These are phyloP conservation scores for Stagonosporopsis rhizophila DNA, from an alignment of 2,329 filamentous ascomycete species.

Conservation along the genomic window DNA sequence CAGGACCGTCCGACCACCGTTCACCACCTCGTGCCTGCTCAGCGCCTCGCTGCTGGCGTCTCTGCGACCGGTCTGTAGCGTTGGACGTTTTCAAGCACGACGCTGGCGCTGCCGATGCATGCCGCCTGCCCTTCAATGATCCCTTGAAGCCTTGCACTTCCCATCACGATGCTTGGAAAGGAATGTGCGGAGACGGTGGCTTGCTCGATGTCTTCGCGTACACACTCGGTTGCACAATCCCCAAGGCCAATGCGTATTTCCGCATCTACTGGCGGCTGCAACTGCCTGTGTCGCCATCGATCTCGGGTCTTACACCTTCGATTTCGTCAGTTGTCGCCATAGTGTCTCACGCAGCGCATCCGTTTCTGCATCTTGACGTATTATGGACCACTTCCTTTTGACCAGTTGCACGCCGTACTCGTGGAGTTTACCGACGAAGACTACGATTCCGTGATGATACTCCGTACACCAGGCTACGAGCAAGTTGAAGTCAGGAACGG, in stretches of 20 bases:
- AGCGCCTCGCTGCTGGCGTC: constrained; percentile 22
- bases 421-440: not conserved
- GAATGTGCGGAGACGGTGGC: constrained; percentile 29
- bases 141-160: constrained; percentile 18
- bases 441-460: not conserved
- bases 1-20: constrained; percentile 31
- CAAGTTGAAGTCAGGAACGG: not conserved
- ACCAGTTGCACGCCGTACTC: not conserved
- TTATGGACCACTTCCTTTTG: not conserved
- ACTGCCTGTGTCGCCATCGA: constrained; percentile 29
- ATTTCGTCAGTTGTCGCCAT: constrained; percentile 33
- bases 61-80: constrained; percentile 22
- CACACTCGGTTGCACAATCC: constrained; percentile 19
- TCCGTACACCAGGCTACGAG: not conserved
- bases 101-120: constrained; percentile 23
- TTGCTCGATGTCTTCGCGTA: constrained; percentile 23
- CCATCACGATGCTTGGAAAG: constrained; percentile 21
- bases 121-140: constrained; percentile 23
- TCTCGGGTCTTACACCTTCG: constrained; percentile 30
- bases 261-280: constrained; percentile 22
- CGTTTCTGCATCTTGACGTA: constrained; percentile 7
- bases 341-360: constrained; percentile 11
- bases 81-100: constrained; percentile 20
- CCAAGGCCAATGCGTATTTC: constrained; percentile 21
- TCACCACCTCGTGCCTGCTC: constrained; percentile 33